A percentile compares a stretch with the other conserved stretches of the same genome.
Conservation (phyloP, 2,329 filamentous ascomycete species). For the Diplodia sapinea region DNA sequence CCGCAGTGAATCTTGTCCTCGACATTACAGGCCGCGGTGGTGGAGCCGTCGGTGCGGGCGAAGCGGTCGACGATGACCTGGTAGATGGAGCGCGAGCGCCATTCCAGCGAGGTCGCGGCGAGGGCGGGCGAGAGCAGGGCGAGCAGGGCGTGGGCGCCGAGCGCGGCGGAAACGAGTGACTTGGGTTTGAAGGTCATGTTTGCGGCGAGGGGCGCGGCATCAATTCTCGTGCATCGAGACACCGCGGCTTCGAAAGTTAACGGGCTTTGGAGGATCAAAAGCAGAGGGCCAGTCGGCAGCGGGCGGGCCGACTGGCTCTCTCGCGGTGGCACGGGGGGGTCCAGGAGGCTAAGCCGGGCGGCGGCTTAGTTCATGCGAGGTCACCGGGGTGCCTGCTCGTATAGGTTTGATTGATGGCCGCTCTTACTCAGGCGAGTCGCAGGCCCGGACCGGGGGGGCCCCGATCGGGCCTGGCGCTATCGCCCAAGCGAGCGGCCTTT, state of each 20-base stretch:
- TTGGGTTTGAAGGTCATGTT: slow-evolving; percentile 34
- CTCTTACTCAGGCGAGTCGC: slow-evolving; percentile 16
- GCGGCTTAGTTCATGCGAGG: slow-evolving; percentile 8
- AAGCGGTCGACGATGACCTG: slow-evolving; percentile 47
- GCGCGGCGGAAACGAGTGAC: slow-evolving; percentile 32
- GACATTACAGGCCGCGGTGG: slow-evolving; percentile 40
- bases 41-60: slow-evolving; percentile 40
- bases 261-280: slow-evolving; percentile 5
- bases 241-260: slow-evolving; percentile 9
- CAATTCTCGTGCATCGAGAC: neutral
- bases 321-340: neutral
- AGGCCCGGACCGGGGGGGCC: slow-evolving; percentile 23
- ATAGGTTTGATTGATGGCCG: slow-evolving; percentile 25
- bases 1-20: slow-evolving; percentile 54
- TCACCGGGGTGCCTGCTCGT: slow-evolving; percentile 2
- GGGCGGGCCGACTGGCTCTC: slow-evolving; percentile 5
- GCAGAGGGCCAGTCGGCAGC: slow-evolving; percentile 12
- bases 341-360: neutral
- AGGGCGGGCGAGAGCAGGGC: slow-evolving; percentile 38
- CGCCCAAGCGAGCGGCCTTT: slow-evolving; percentile 21
- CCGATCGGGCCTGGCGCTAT: slow-evolving; percentile 8
- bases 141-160: slow-evolving; percentile 36
- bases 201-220: neutral
- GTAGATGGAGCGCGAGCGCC: slow-evolving; percentile 48
- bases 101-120: slow-evolving; percentile 38